Evolutionary conservation across 441 rosid genomes (phyloP), one percentile per base, ranked within the genome.

Genomic region (Gossypium gossypioides): DNA sequence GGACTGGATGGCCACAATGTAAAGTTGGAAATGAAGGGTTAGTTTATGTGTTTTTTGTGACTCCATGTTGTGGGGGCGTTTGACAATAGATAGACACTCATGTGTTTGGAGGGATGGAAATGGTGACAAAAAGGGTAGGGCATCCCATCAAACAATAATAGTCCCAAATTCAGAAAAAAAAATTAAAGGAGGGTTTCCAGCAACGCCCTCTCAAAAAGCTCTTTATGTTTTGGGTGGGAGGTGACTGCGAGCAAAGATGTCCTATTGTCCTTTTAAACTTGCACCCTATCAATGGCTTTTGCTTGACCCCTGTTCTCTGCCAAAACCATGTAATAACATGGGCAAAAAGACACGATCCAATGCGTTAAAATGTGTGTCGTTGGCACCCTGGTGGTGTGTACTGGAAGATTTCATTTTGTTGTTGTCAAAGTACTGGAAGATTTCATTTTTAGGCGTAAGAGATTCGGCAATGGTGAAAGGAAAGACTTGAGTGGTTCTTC

Each of bases 41-140:
- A 44, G 56, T 34, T 72, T 27, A 65, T 19, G 62, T 57, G 78
- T 34, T 34, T 68, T 34, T 74, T 52, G 29, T 40, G 42, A 13
- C 58, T 56, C 78, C 80, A 76, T 79, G 77, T 80, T 81, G 86
- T 81, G 84, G 86, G 62, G 83, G 27, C 70, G 61, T 3, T 40
- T 52, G 42, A 24, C 27, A 68, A 29, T 50, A 12, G 72, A 70
- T 51, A 18, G 13, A 34, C 59, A 19, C 59, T 54, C 25, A 19
- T 7, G 59, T 19, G 24, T 19, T 54, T 25, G 62, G 34, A 34
- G 37, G 62, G 62, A 24, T 58, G 62, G 62, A 58, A 58, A 58
- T 58, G 62, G 62, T 58, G 62, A 58, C 18, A 58, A 58, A 55
- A 27, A 55, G 27, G 68, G 78, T 75, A 72, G 80, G 87, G 81